phyloP scores from a whole-genome alignment of 805 yeast genomes.

The Metschnikowia kunwiensis region DNA sequence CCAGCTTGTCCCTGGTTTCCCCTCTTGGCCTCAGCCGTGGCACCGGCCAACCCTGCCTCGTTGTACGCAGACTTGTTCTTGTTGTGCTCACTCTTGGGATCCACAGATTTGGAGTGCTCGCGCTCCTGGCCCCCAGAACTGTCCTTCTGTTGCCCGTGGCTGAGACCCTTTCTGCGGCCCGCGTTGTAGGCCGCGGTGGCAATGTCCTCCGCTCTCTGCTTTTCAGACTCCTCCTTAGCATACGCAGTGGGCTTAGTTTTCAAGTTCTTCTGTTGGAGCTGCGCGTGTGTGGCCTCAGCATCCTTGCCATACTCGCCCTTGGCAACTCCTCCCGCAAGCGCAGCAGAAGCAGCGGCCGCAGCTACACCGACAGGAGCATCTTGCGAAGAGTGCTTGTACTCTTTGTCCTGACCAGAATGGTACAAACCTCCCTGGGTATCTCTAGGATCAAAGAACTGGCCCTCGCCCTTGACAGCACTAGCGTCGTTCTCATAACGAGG shows the following conservation, averaged over 20 bases:
- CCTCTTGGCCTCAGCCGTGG: slow-evolving; percentile 16
- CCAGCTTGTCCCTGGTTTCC: not conserved
- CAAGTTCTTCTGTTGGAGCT: slow-evolving; percentile 18
- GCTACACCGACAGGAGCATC: slow-evolving; percentile 10
- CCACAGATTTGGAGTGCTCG: slow-evolving; percentile 3
- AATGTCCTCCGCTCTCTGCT: slow-evolving; percentile 13
- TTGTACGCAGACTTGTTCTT: slow-evolving; percentile 35
- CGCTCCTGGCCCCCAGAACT: not conserved
- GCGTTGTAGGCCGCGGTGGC: slow-evolving; percentile 19
- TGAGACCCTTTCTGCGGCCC: slow-evolving; percentile 17
- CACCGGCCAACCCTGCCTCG: slow-evolving; percentile 24
- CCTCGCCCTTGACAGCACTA: slow-evolving; percentile 25
- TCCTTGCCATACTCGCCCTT: slow-evolving; percentile 13
- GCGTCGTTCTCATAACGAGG: slow-evolving; percentile 34
- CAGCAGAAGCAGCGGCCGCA: slow-evolving; percentile 14
- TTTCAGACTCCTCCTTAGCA: slow-evolving; percentile 14
- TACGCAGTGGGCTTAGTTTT: slow-evolving; percentile 25
- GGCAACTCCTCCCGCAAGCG: slow-evolving; percentile 15
- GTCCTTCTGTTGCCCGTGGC: slow-evolving; percentile 3
- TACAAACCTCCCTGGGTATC: slow-evolving; percentile 37
- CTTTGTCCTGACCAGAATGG: slow-evolving; percentile 6
- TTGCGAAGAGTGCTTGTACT: not conserved
- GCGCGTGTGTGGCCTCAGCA: slow-evolving; percentile 27
- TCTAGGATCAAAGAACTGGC: slow-evolving; percentile 33
- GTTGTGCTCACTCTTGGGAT: slow-evolving; percentile 25